phyloP scores from a whole-genome alignment of 2,329 filamentous ascomycete genomes.

The Ophiosphaerella korrae region DNA sequence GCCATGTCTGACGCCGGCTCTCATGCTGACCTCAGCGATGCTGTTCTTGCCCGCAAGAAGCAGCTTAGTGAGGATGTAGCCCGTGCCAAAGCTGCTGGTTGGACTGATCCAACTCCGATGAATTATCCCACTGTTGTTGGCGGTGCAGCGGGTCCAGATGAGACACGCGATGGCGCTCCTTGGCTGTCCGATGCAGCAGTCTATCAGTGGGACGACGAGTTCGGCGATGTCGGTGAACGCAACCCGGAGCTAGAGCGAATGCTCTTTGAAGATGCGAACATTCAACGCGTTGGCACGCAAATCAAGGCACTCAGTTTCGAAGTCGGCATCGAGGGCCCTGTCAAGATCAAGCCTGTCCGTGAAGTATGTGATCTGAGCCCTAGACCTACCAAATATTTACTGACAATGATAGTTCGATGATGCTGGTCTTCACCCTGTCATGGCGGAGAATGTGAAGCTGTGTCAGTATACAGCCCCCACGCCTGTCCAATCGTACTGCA shows the following conservation, averaged over 20 bases:
- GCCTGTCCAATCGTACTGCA: conserved; percentile 83
- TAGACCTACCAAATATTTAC: background rate
- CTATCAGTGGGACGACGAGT: conserved; percentile 86
- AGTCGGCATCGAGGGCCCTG: conserved; percentile 57
- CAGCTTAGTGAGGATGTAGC: conserved; percentile 32
- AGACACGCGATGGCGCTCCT: conserved; percentile 24
- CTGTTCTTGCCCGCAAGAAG: conserved; percentile 28
- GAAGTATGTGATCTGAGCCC: conserved; percentile 49
- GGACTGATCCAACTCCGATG: conserved; percentile 55
- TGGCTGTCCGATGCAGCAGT: conserved; percentile 65
- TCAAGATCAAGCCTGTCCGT: conserved; percentile 55
- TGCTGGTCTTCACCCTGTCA: conserved; percentile 82
- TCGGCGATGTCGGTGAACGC: conserved; percentile 80
- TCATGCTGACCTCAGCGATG: conserved; percentile 14
- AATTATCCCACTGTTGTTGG: conserved; percentile 53
- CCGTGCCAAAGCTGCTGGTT: conserved; percentile 47
- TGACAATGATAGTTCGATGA: conserved; percentile 63
- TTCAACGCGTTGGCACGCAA: conserved; percentile 62
- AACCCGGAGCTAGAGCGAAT: conserved; percentile 72
- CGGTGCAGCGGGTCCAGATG: conserved; percentile 25
- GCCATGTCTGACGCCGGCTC: conserved; percentile 30
- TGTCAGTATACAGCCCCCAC: conserved; percentile 76
- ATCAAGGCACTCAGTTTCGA: conserved; percentile 66
- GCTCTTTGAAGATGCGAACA: conserved; percentile 68
- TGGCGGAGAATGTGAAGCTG: conserved; percentile 77